A percentile compares a stretch with the other conserved stretches of the same genome.
Evolutionary conservation across 257 asterid genomes (phyloP).

Genomic region (Ballota nigra): DNA sequence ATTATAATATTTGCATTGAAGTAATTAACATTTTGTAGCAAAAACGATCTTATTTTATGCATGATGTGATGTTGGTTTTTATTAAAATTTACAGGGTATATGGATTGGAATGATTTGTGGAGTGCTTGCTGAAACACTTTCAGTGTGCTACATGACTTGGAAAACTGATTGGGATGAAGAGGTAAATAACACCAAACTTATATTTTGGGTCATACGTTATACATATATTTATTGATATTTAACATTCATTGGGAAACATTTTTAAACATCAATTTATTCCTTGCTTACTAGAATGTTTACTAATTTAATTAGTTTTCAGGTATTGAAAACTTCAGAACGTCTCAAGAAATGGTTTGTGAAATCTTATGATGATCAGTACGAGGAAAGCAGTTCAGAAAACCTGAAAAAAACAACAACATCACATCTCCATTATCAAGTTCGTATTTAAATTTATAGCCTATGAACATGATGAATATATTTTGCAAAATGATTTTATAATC

Average conservation of each 20-base stretch:
- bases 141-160: constrained; percentile 65
- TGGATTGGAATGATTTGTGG: constrained; percentile 80
- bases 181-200: constrained; percentile 31
- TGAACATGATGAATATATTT: no score
- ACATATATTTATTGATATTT: no score
- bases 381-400: neutral
- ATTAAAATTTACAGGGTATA: constrained; percentile 48
- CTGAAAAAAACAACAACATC: no score
- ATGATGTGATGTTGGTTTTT: neutral
- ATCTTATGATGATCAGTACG: constrained; percentile 25
- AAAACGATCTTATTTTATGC: neutral
- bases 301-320: constrained; percentile 17
- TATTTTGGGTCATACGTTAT: no score
- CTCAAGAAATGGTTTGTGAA: constrained; percentile 41
- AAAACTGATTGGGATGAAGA: constrained; percentile 73
- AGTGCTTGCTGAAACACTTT: constrained; percentile 44
- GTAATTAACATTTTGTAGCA: no score
- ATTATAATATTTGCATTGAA: neutral
- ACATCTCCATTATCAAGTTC: no score
- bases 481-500: no score
- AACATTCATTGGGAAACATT: no score
- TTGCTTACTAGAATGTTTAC: neutral
- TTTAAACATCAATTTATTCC: no score
- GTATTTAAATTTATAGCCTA: no score
- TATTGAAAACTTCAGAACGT: constrained; percentile 22